A percentile compares a stretch with the other conserved stretches of the same genome.
phyloP scores from a whole-genome alignment of 306 rosid genomes.

The Trifolium dubium region DNA sequence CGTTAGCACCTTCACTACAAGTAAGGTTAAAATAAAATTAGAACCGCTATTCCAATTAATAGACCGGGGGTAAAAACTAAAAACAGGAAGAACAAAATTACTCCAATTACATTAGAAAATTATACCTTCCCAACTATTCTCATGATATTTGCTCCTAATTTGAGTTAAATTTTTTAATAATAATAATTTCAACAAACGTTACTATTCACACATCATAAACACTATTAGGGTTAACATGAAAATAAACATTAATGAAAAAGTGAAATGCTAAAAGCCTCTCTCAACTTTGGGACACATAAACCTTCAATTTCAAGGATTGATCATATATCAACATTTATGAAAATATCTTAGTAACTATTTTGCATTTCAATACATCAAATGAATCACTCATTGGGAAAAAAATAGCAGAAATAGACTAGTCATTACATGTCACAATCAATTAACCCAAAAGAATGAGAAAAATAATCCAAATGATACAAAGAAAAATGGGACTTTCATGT shows the following conservation, averaged over 20 bases:
- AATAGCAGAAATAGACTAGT: too few species aligned
- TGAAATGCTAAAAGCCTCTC: background rate
- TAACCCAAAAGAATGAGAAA: too few species aligned
- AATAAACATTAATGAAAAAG: background rate
- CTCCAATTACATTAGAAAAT: background rate
- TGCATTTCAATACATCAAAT: too few species aligned
- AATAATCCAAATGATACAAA: background rate
- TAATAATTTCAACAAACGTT: background rate
- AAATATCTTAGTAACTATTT: background rate
- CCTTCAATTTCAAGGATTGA: background rate
- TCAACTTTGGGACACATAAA: background rate
- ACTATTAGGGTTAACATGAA: background rate
- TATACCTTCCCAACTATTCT: background rate
- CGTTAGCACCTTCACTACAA: background rate
- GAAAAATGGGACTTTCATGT: background rate
- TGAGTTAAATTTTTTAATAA: background rate
- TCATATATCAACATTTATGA: background rate
- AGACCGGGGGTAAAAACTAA: background rate
- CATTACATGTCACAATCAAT: too few species aligned
- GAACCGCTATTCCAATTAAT: background rate
- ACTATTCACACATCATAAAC: background rate
- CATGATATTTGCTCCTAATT: too few species aligned
- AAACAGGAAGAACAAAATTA: background rate
- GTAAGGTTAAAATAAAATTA: background rate
- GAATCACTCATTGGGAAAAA: too few species aligned